Base-by-base conservation (phyloP, 345 rosid species). In the Tarenaya hassleriana region DNA sequence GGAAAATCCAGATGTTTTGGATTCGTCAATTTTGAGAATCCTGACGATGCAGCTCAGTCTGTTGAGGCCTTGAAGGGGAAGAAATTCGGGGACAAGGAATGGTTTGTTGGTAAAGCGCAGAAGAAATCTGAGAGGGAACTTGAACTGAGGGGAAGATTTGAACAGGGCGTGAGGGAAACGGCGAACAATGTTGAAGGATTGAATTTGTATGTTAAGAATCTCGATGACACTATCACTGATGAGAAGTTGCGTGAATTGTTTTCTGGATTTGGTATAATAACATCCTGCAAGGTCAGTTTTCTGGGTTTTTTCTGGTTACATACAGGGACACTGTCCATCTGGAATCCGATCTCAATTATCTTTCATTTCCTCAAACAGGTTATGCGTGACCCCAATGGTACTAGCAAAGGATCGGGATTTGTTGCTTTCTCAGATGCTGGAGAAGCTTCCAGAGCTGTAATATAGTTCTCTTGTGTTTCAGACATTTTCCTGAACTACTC, bases 81-180 rank as follows among this genome's bases (percentile, higher is more conserved):
- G 53, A 82, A 77, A 60, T 17, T 78, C 69, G 96, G 82, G 35
- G 98, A 84, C 21, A 87, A 84, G 65, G 94, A 90, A 65, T 90
- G 94, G 97, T 90, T 63, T 69, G 95, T 90, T 5, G 94, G 96
- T 47, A 90, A 84, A 75, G 97, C 95, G 35, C 88, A 77, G 74
- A 91, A 87, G 77, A 91, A 84, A 57, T 80, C 77, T 52, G 96
- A 88, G 67, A 83, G 98, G 69, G 96, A 84, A 63, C 58, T 59
- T 44, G 96, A 91, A 67, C 52, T 91, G 56, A 87, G 81, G 61
- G 51, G 55, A 27, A 75, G 76, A 50, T 87, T 73, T 69, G 98
- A 92, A 67, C 98, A 81, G 75, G 84, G 61, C 18, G 49, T 78
- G 52, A 82, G 77, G 49, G 86, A 82, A 43, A 56, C 78, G 1